Evolutionary conservation across 257 asterid genomes (phyloP), one percentile per base, ranked within the genome.

Genomic region (Primulina huaijiensis): DNA sequence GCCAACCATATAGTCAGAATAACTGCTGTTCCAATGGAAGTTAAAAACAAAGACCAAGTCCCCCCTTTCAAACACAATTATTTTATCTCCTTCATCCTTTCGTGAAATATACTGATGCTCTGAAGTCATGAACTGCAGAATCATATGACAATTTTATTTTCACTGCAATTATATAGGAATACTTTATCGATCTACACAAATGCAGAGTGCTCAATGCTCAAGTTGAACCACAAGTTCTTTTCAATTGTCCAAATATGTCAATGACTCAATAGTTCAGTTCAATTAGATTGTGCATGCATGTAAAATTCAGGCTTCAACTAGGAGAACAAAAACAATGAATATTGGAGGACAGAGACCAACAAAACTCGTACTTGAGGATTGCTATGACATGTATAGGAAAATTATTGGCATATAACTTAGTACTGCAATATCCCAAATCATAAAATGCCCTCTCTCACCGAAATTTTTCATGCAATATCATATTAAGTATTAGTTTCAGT

Each of bases 41-140:
- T 94, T 94, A 72, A 91, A 91, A 74, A 94, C 97, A 63, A 91
- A 91, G 62, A 94, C 87, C 43, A 94, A 78, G 83, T 91, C 77
- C 64, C 87, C 99, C 78, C 87, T 88, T 78, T 94, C 97, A 43
- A 91, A 94, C 21, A 89, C 88, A 55, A 94, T 84, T 52, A 83
- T 25, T 81, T 85, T 86, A 67, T 94, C 99, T 56, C 86, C 87
- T 78, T 94, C 99, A 70, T 91, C 81, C 79, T 91, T 88, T 79
- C 87, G 81, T 40, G 99, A 91, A 81, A 94, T 85, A 79, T 76
- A 89, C 77, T 82, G 97, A 81, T 90, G 97, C 79, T 84, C 91
- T 52, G 99, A 86, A 17, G 96, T 91, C 97, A 94, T 94, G 85
- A 94, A 94, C 99, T 91, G 90, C 82, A 76, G 29, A 71, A 72